A percentile compares a stretch with the other conserved stretches of the same genome.
Evolutionary conservation across 73 alveolate genomes (phyloP).

Genomic region (Symbiodinium natans): DNA sequence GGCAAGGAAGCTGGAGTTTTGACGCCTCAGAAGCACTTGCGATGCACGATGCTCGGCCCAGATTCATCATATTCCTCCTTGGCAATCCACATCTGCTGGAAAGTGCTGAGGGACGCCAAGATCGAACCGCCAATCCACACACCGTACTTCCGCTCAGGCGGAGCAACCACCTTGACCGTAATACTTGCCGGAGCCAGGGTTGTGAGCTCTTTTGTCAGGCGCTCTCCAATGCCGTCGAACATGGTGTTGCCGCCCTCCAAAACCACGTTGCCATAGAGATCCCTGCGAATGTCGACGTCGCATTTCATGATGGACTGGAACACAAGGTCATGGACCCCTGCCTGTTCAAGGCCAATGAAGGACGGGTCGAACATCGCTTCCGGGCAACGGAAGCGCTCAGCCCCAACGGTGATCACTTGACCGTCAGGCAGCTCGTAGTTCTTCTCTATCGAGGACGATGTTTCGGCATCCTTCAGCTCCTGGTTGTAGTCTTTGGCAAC

Average conservation of each 20-base stretch:
- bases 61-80: conserved; percentile 99
- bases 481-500: conserved; percentile 94
- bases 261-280: conserved; percentile 76
- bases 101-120: no score
- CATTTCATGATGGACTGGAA: conserved; percentile 96
- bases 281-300: conserved; percentile 97
- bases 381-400: no score
- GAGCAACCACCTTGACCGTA: conserved; percentile 93
- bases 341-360: conserved; percentile 90
- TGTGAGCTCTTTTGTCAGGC: conserved; percentile 94
- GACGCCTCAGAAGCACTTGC: conserved; percentile 98
- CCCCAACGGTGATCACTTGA: no score
- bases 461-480: conserved; percentile 48
- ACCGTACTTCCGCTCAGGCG: conserved; percentile 95
- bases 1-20: no score
- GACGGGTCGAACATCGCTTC: conserved; percentile 95
- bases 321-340: conserved; percentile 96
- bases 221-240: conserved; percentile 95
- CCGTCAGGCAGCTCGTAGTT: conserved; percentile 95
- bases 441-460: not conserved
- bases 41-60: conserved; percentile 99
- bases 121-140: no score
- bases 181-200: conserved; percentile 79
- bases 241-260: conserved; percentile 97
- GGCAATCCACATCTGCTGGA: no score